Percentiles rank a stretch among this genome's conserved stretches.
Evolutionary conservation across 352 stramenopile genomes (phyloP).

Genomic region (Phytophthora lateralis): DNA sequence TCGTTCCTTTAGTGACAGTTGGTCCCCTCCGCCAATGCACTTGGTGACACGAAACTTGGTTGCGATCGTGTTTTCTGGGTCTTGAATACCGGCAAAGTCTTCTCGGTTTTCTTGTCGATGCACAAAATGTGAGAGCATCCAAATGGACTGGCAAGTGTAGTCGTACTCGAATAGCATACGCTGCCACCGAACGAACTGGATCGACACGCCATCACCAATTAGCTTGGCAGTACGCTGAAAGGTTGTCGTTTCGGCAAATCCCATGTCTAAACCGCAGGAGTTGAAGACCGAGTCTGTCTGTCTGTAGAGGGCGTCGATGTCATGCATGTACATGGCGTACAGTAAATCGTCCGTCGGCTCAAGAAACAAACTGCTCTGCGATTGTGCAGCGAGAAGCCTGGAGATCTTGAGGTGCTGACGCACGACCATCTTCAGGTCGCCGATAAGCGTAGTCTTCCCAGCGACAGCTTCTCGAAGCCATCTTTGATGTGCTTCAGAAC

Average conservation of each 20-base stretch:
- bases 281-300: slow-evolving; percentile 4
- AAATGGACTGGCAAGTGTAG: slow-evolving; percentile 7
- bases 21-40: too few relatives aligned
- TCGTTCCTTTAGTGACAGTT: too few relatives aligned
- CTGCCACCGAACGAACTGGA: slow-evolving; percentile 2
- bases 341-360: slow-evolving; percentile 11
- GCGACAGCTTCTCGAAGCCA: slow-evolving; percentile 2
- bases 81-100: not conserved
- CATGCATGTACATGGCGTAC: slow-evolving; percentile 6
- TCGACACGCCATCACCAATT: not conserved
- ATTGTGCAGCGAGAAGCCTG: not conserved
- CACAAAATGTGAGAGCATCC: slow-evolving; percentile 9
- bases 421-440: slow-evolving; percentile 8
- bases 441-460: slow-evolving; percentile 1
- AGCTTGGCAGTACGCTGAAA: too few relatives aligned
- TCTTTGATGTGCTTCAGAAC: not conserved
- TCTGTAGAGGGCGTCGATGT: not conserved
- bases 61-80: not conserved
- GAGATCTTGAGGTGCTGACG: slow-evolving; percentile 9
- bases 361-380: slow-evolving; percentile 2
- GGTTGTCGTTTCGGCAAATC: too few relatives aligned
- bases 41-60: slow-evolving; percentile 6
- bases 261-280: not conserved
- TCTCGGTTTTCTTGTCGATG: slow-evolving; percentile 11
- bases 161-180: slow-evolving; percentile 1